Evolutionary conservation across 495 filamentous ascomycete species (phyloP), one percentile per base, ranked within the genome.

Genomic region (Neohortaea acidophila): DNA sequence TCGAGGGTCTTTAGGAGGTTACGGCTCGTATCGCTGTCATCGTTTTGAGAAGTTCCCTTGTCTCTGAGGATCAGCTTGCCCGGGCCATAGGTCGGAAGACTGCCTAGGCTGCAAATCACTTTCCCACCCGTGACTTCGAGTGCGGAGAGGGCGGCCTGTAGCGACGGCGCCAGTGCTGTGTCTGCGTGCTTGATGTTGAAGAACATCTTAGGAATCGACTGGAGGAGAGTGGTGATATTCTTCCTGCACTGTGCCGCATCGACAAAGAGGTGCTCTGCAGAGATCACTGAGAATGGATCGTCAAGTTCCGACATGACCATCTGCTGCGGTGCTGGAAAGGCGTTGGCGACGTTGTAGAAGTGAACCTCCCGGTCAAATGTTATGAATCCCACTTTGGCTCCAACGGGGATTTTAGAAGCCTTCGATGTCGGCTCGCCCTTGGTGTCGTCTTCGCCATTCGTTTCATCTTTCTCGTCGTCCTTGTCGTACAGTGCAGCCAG

Each of bases 261-360:
- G 3, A 94, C 87, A 58, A 99, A 94, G 2, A 96, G 64, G 8
- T 86, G 86, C 33, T 93, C 80, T 8, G 42, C 10, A 46, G 79
- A 83, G 12, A 96, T 63, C 30, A 91, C 89, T 6, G 94, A 78
- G 55, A 99, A 99, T 0, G 89, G 87, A 47, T 99, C 89, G 47
- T 99, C 84, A 39, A 99, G 71, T 54, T 99, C 89, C 8, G 89
- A 81, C 84, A 96, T 93, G 13, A 96, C 85, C 65, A 96, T 74
- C 87, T 96, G 94, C 52, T 99, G 89, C 4, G 89, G 82, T 61
- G 84, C 75, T 33, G 92, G 81, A 20, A 94, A 62, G 21, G 72
- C 63, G 14, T 83, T 73, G 52, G 76, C 82, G 49, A 91, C 74
- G 52, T 94, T 94, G 65, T 94, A 99, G 54, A 94, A 99, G 50